Evolutionary conservation across 306 rosid species (phyloP).

Genomic region (Casuarina equisetifolia): DNA sequence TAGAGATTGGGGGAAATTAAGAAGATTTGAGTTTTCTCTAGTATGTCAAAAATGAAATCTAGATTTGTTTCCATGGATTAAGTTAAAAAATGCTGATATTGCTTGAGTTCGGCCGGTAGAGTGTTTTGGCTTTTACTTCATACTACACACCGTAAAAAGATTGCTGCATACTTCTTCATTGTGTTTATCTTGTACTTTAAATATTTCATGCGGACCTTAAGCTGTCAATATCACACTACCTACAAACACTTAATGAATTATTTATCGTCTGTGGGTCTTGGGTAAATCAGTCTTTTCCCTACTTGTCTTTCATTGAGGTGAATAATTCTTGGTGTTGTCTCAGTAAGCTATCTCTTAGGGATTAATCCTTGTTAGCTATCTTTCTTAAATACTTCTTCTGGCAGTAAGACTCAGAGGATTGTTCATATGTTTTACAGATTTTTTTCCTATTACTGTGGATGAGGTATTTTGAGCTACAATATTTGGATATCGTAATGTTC

Average conservation of each 20-base stretch:
- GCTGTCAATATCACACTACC: not conserved
- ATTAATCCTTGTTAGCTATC: not conserved
- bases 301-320: not conserved
- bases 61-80: not conserved
- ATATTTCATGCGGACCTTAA: not conserved
- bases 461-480: not conserved
- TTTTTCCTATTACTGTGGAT: not conserved
- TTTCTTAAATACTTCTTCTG: not conserved
- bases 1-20: not conserved
- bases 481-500: slow-evolving; percentile 24
- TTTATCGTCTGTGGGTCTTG: not conserved
- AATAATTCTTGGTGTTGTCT: not conserved
- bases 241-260: not conserved
- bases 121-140: not conserved
- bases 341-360: not conserved
- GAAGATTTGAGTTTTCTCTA: slow-evolving; percentile 2
- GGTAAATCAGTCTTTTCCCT: not conserved
- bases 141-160: not conserved
- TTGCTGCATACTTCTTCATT: not conserved
- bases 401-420: not conserved
- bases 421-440: slow-evolving; percentile 4
- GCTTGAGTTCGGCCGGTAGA: not conserved
- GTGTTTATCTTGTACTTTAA: not conserved
- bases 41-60: not conserved
- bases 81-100: not conserved